Base-by-base conservation (phyloP, 78 protist genomes). In the Chrysochromulina tobinii region DNA sequence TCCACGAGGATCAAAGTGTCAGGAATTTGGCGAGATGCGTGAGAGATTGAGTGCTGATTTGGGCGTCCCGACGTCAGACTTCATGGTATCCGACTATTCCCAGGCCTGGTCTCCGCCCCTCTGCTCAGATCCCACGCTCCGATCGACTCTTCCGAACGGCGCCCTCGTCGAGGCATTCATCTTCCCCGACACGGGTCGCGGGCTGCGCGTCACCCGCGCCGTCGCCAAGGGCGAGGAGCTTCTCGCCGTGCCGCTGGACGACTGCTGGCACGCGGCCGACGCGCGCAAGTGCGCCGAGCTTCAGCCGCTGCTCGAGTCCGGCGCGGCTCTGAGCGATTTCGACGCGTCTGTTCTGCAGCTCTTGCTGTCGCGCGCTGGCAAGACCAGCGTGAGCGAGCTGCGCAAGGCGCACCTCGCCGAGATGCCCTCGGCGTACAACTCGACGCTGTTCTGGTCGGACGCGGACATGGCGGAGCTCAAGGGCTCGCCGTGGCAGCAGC, bases 221-320 rank as follows among this genome's bases (percentile, higher is more conserved):
- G 83, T 75, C n/a, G 58, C 20, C 27, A 23, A 38, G 83, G 83
- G 83, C 27, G 83, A 75, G 83, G 83, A 75, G 83, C 83, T 75
- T 54, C 54, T 75, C n/a, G 83, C 11, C 25, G 57, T 75, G 27
- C 51, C 54, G 58, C 58, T 75, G 12, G 15, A 9, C 25, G 83
- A 75, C 27, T 50, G 83, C 83, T 75, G 54, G 54, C 57, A 15
- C n/a, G 83, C 3, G 51, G 25, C 6, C 12, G 83, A 8, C 25
- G 54, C 83, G 83, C 83, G 51, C 25, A 4, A n/a, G 23, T 3
- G 3, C 27, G 27, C 83, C 25, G 58, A 38, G 83, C 54, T 75
- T 57, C 58, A 54, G 83, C 15, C 83, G 21, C 64, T 59, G 64
- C 57, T 75, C 58, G 54, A 17, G 57, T 12, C 7, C 7, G 79